Conservation (phyloP, 1,284 basidiomycete species). For the Pulchroboletus neoregius region DNA sequence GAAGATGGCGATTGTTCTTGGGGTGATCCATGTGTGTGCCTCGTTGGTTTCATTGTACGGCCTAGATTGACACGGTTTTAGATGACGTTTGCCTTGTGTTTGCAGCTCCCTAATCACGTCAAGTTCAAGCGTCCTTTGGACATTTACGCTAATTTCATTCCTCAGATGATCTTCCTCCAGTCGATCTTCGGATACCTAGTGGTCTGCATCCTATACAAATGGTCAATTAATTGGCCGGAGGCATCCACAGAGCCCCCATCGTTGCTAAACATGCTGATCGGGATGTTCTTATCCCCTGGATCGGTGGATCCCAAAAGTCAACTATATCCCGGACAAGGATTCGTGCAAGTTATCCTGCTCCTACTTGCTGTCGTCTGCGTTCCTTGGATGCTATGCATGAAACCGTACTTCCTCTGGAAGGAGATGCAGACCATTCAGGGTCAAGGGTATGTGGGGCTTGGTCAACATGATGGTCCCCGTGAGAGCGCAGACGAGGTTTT, state of each 20-base stretch:
- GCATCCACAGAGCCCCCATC: slow-evolving; percentile 77
- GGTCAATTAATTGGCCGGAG: slow-evolving; percentile 88
- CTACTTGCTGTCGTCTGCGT: slow-evolving; percentile 85
- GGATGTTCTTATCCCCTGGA: slow-evolving; percentile 90
- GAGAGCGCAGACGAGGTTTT: slow-evolving; percentile 55
- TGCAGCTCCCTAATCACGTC: slow-evolving; percentile 94
- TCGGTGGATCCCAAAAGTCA: slow-evolving; percentile 66
- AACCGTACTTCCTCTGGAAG: slow-evolving; percentile 93
- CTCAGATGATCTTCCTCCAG: slow-evolving; percentile 96
- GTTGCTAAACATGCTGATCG: slow-evolving; percentile 92
- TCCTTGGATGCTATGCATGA: slow-evolving; percentile 90
- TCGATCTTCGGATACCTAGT: slow-evolving; percentile 98
- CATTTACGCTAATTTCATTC: slow-evolving; percentile 93
- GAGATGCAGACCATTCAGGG: slow-evolving; percentile 84
- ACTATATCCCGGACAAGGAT: slow-evolving; percentile 86
- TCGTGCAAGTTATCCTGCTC: slow-evolving; percentile 80
- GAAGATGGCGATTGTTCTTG: slow-evolving; percentile 99
- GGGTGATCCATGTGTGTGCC: slow-evolving; percentile 86
- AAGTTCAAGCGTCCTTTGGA: slow-evolving; percentile 85
- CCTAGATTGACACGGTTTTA: slow-evolving; percentile 35
- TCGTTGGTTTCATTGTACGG: slow-evolving; percentile 5
- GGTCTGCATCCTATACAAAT: slow-evolving; percentile 96
- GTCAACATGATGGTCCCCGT: slow-evolving; percentile 46
- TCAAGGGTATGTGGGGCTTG: slow-evolving; percentile 79
- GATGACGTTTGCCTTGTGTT: slow-evolving; percentile 98